These are phyloP conservation scores for Ottelia alismoides DNA, from an alignment of 106 monocot species.

Conservation along the genomic window DNA sequence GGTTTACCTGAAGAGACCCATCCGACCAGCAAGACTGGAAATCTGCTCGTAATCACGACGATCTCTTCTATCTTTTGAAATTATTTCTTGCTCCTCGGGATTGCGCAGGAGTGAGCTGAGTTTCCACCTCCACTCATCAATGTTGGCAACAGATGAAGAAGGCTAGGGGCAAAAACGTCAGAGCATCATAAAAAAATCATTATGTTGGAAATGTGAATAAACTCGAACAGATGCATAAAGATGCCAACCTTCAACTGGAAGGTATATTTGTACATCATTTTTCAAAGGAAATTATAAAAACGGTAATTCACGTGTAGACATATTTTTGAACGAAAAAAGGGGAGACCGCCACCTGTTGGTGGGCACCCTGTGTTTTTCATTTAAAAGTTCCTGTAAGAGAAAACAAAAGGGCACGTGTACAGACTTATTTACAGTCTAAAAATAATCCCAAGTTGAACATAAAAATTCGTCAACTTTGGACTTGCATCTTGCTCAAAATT, in stretches of 20 bases:
- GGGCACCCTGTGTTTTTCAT: too few relatives aligned
- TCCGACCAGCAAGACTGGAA: constrained; percentile 69
- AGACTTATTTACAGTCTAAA: too few relatives aligned
- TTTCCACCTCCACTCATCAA: constrained; percentile 99
- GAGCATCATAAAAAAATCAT: neutral
- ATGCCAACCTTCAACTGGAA: neutral
- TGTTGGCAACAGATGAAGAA: constrained; percentile 91
- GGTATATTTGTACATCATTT: too few relatives aligned
- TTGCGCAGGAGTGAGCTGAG: constrained; percentile 85
- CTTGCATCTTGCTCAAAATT: too few relatives aligned
- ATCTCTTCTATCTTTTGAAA: constrained; percentile 89
- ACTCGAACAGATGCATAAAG: neutral
- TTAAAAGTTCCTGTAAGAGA: too few relatives aligned
- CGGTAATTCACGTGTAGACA: too few relatives aligned
- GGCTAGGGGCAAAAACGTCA: constrained; percentile 22
- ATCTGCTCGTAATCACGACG: constrained; percentile 98
- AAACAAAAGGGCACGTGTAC: neutral
- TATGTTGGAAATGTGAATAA: neutral
- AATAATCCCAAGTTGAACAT: too few relatives aligned
- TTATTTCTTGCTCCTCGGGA: constrained; percentile 76
- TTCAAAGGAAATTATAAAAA: neutral
- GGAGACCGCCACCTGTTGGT: too few relatives aligned
- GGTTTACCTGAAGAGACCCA: constrained; percentile 89
- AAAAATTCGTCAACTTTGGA: too few relatives aligned
- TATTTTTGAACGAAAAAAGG: too few relatives aligned